Evolutionary conservation across 805 yeast species (phyloP), one percentile per base, ranked within the genome.

Genomic region (Ogataea parapolymorpha): DNA sequence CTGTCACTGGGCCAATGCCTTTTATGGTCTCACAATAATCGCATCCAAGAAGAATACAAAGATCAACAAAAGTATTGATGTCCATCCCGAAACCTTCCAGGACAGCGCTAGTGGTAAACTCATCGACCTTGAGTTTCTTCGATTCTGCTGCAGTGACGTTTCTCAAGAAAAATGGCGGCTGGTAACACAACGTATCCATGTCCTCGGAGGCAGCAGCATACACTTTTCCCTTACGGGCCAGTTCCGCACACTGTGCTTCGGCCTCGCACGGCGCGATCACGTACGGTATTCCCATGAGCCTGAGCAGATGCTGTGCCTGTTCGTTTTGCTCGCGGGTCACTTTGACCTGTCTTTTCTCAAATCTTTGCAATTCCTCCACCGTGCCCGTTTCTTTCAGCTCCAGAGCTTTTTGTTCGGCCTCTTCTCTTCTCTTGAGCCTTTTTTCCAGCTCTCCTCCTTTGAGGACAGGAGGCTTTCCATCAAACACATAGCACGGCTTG

Each of bases 191-290:
- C 1, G 99, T 93, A 65, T 93, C 99, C 99, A 93, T 93, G 77
- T 93, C 99, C 62, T 93, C 99, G 5, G 95, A 85, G 1, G 97
- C 99, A 3, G 98, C 96, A 7, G 95, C 99, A 59, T 82, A 93
- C 0, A 91, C 98, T 58, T 88, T 89, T 2, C 96, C 97, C 10
- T 79, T 77, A 43, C 80, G 77, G 3, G 97, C 97, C 35, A 93
- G 66, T 48, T 80, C 93, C 0, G 99, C 98, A 70, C 99, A 93
- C 56, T 93, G 98, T 0, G 99, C 96, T 62, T 93, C 99, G 2
- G 99, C 99, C 64, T 93, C 99, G 60, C 96, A 83, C 1, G 99
- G 99, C 0, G 99, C 98, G 40, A 79, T 80, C 5, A 93, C 84
- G 53, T 70, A 86, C 2, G 99, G 99, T 36, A 93, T 85, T 0